These are phyloP conservation scores for Exutisphaerella laricina DNA, from an alignment of 2,329 filamentous ascomycete genomes.

Conservation along the genomic window DNA sequence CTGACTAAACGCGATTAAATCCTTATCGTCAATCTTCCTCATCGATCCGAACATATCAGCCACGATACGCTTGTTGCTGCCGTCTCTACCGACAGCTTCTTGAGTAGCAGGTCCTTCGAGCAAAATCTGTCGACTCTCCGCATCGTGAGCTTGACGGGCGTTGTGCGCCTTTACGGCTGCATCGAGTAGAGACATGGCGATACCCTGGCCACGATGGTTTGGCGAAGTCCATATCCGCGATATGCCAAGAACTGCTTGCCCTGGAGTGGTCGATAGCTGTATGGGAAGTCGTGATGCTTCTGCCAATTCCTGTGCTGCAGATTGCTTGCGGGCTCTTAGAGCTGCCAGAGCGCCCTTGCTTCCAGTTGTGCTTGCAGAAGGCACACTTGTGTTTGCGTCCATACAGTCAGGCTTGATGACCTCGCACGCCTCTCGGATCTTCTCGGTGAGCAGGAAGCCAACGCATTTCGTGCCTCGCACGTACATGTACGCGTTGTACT, in stretches of 20 bases:
- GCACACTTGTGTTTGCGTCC: not conserved
- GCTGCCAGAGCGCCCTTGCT: constrained; percentile 16
- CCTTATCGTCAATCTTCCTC: constrained; percentile 50
- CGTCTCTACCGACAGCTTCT: not conserved
- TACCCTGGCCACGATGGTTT: constrained; percentile 50
- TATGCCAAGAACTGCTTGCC: constrained; percentile 52
- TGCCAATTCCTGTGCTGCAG: constrained; percentile 13
- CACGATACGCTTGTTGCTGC: not conserved
- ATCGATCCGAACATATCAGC: constrained; percentile 34
- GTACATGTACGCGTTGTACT: constrained; percentile 58
- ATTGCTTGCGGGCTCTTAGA: constrained; percentile 22
- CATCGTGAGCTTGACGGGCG: not conserved
- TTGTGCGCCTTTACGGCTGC: constrained; percentile 16
- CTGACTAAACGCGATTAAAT: constrained; percentile 58
- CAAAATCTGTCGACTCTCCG: not conserved
- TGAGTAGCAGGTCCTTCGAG: not conserved
- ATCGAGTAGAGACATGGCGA: constrained; percentile 54
- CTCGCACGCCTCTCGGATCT: constrained; percentile 52
- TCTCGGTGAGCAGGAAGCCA: constrained; percentile 56
- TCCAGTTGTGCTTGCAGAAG: constrained; percentile 12
- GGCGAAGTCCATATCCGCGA: constrained; percentile 61
- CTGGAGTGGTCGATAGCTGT: constrained; percentile 15
- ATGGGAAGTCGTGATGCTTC: constrained; percentile 19
- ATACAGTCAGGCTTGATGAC: constrained; percentile 37
- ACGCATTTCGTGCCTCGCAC: constrained; percentile 57